A percentile compares a stretch with the other conserved stretches of the same genome.
Conservation (phyloP, 2,329 filamentous ascomycete species). For the Westerdykella ornata region DNA sequence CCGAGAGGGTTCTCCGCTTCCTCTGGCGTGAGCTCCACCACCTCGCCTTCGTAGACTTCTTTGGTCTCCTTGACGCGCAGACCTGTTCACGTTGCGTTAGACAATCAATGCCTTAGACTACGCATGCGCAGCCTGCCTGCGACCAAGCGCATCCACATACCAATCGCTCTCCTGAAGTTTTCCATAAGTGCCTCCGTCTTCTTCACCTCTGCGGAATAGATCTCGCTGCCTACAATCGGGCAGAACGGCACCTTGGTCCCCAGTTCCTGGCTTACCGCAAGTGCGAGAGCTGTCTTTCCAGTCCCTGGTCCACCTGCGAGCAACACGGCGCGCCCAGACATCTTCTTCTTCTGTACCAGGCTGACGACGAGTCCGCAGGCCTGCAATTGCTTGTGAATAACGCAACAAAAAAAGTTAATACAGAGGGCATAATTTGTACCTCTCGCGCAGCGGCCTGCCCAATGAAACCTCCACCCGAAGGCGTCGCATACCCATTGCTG, state of each 20-base stretch:
- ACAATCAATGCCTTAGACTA: neutral
- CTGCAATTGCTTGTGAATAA: slow-evolving; percentile 40
- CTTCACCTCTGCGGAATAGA: slow-evolving; percentile 97
- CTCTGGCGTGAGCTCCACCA: slow-evolving; percentile 93
- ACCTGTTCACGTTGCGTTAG: slow-evolving; percentile 35
- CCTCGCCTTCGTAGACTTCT: slow-evolving; percentile 98
- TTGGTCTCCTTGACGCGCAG: slow-evolving; percentile 97
- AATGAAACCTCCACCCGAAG: slow-evolving; percentile 67
- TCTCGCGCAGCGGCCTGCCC: slow-evolving; percentile 84
- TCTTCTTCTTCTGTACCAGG: slow-evolving; percentile 91
- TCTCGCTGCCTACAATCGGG: slow-evolving; percentile 94
- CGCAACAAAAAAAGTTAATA: neutral
- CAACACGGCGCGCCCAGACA: slow-evolving; percentile 89
- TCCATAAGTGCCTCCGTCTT: slow-evolving; percentile 99
- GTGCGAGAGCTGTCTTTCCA: slow-evolving; percentile 91
- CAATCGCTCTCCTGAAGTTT: slow-evolving; percentile 95
- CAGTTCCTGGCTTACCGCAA: slow-evolving; percentile 93
- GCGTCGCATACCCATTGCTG: slow-evolving; percentile 76
- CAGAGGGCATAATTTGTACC: slow-evolving; percentile 45
- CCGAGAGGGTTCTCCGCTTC: slow-evolving; percentile 97
- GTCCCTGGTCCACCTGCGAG: slow-evolving; percentile 89
- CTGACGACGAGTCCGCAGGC: slow-evolving; percentile 95
- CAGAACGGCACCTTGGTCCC: slow-evolving; percentile 98
- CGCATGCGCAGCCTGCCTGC: too few relatives aligned
- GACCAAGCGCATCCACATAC: slow-evolving; percentile 39